A percentile compares a stretch with the other conserved stretches of the same genome.
Evolutionary conservation across 2,329 filamentous ascomycete species (phyloP).

Genomic region (Graphilbum fragrans): DNA sequence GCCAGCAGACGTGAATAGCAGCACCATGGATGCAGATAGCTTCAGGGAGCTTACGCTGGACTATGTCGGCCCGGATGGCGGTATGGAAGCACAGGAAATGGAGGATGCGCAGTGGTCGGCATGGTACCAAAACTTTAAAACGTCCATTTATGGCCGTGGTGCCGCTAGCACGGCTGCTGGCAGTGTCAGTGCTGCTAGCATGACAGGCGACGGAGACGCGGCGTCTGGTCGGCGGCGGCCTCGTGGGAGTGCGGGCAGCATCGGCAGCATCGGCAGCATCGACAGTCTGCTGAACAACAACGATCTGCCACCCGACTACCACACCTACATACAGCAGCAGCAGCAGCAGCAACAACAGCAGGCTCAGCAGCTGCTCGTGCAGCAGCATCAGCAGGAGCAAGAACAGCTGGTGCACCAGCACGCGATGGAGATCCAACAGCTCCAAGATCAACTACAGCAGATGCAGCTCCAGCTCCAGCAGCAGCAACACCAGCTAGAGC

Average conservation of each 20-base stretch:
- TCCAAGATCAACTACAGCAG: background rate
- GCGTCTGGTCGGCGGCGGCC: background rate
- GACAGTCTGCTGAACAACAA: slow-evolving; percentile 10
- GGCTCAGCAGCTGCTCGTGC: background rate
- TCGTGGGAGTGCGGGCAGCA: slow-evolving; percentile 2
- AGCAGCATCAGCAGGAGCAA: background rate
- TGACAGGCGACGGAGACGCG: background rate
- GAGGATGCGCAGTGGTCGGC: background rate
- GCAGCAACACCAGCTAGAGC: background rate
- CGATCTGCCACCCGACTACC: slow-evolving; percentile 7
- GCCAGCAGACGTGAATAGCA: too few species aligned
- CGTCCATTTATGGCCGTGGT: background rate
- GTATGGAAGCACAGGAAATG: background rate
- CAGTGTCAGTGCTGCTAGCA: background rate
- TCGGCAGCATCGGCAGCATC: slow-evolving; percentile 11
- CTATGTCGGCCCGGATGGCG: background rate
- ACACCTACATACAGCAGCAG: slow-evolving; percentile 5
- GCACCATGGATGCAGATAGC: too few species aligned
- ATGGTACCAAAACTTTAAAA: background rate
- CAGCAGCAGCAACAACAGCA: background rate
- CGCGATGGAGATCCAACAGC: background rate
- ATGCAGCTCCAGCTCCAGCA: background rate
- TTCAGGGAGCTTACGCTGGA: background rate
- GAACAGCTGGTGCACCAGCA: background rate
- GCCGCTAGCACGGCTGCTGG: background rate